Evolutionary conservation across 2,329 filamentous ascomycete genomes (phyloP), one percentile per base, ranked within the genome.

Genomic region (Xylaria arbuscula): DNA sequence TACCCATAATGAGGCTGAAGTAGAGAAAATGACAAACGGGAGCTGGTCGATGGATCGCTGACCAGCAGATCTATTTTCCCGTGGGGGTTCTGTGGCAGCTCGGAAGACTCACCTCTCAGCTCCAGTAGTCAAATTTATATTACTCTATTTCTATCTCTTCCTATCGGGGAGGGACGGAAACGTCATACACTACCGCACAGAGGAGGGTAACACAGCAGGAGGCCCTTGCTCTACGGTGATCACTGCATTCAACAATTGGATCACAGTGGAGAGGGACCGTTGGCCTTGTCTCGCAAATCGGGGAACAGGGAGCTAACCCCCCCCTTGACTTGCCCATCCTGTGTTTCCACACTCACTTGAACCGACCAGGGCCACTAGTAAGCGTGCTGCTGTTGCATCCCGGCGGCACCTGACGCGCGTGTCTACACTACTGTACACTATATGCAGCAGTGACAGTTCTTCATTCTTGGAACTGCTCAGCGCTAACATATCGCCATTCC

Each of bases 1-100:
- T 38, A 38, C 36, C 9, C n/a, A 58, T 57, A 42, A 66, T 69
- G 69, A 69, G 69, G 69, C 69, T 70, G 66, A 70, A 66, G 47
- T 17, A 17, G 28, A 15, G 19, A 64, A 57, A 28, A 28, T 28
- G 28, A 28, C 28, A 28, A 28, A 42, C 56, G 45, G 53, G 13
- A 66, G 62, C 50, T 50, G 60, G 69, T 60, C 66, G 67, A 45
- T 62, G 62, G 32, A 62, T 66, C 34, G 51, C 59, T 64, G 36
- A 57, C 63, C 34, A 57, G 42, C 47, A 64, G 62, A 67, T 38
- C 47, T 62, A 24, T 28, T 62, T 47, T 17, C 40, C 55, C 53
- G 50, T 61, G 40, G 15, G 57, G 54, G 54, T 42, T 38, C 36
- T 8, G 45, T 62, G 38, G 22, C 42, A 55, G 9, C 42, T 47